Percentiles rank a stretch among this genome's conserved stretches.
phyloP scores from a whole-genome alignment of 768 basidiomycete genomes.

The Lactifluus pinguis region DNA sequence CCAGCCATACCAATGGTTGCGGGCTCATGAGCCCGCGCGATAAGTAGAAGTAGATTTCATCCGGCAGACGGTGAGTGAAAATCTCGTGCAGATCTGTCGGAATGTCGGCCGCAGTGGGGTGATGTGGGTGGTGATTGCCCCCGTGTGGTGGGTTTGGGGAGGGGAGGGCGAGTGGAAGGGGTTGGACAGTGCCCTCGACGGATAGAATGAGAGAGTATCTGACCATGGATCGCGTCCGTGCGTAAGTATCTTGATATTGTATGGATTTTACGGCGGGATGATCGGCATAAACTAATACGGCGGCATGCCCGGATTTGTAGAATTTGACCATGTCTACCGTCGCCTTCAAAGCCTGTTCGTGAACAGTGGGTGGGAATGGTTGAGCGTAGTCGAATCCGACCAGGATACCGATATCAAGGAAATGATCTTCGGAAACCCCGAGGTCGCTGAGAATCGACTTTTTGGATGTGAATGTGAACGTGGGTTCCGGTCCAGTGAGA shows the following conservation, averaged over 20 bases:
- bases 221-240: constrained; percentile 84
- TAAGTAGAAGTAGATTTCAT: constrained; percentile 94
- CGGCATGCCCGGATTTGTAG: constrained; percentile 82
- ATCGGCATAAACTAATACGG: constrained; percentile 67
- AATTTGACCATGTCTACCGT: constrained; percentile 89
- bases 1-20: constrained; percentile 91
- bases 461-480: constrained; percentile 83
- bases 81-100: constrained; percentile 89
- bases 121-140: constrained; percentile 50
- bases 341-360: constrained; percentile 74
- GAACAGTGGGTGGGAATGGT: constrained; percentile 73
- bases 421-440: constrained; percentile 74
- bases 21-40: constrained; percentile 86
- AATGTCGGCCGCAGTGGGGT: constrained; percentile 78
- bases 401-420: constrained; percentile 88
- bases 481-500: constrained; percentile 52
- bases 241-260: constrained; percentile 78
- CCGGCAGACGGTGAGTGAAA: constrained; percentile 89
- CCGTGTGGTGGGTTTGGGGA: constrained; percentile 39
- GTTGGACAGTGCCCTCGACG: constrained; percentile 74
- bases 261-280: constrained; percentile 75
- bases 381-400: constrained; percentile 80
- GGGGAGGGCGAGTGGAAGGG: constrained; percentile 64
- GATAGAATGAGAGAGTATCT: constrained; percentile 86
- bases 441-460: constrained; percentile 57